These are phyloP conservation scores for Conoideocrella luteorostrata DNA, from an alignment of 2,329 filamentous ascomycete species.

Conservation along the genomic window DNA sequence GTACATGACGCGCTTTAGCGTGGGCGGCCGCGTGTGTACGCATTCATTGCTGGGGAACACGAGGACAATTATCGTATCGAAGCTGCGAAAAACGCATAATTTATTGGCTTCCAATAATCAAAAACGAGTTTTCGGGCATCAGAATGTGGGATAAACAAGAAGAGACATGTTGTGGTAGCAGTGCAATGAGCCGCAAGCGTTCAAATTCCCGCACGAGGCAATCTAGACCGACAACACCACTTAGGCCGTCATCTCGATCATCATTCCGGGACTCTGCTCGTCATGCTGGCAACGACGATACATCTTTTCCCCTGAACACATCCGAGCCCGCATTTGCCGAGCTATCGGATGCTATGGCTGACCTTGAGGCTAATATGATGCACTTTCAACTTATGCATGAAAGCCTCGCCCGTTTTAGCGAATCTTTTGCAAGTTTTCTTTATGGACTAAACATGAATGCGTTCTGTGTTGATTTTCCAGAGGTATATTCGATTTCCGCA, in stretches of 20 bases:
- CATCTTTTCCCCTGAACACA: constrained; percentile 65
- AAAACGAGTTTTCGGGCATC: too few relatives aligned
- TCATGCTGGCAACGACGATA: constrained; percentile 42
- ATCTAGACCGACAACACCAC: constrained; percentile 82
- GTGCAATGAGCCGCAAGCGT: constrained; percentile 25
- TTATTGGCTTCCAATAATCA: too few relatives aligned
- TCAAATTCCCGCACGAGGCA: constrained; percentile 57
- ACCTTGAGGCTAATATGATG: constrained; percentile 95
- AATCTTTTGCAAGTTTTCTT: constrained; percentile 91
- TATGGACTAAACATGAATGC: constrained; percentile 99
- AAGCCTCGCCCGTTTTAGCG: constrained; percentile 84
- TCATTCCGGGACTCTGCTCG: constrained; percentile 75
- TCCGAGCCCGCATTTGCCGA: constrained; percentile 92
- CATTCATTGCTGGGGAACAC: too few relatives aligned
- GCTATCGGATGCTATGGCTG: constrained; percentile 86
- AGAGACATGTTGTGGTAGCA: constrained; percentile 10
- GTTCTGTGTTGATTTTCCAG: constrained; percentile 95
- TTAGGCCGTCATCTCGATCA: constrained; percentile 82
- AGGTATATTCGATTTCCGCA: constrained; percentile 53
- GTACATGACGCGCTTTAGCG: too few relatives aligned
- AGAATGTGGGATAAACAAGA: not conserved
- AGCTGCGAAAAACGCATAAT: too few relatives aligned
- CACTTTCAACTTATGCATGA: constrained; percentile 97
- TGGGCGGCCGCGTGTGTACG: too few relatives aligned
- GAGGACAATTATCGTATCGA: too few relatives aligned